phyloP scores from a whole-genome alignment of 768 basidiomycete species.

The Lentinula lateritia region DNA sequence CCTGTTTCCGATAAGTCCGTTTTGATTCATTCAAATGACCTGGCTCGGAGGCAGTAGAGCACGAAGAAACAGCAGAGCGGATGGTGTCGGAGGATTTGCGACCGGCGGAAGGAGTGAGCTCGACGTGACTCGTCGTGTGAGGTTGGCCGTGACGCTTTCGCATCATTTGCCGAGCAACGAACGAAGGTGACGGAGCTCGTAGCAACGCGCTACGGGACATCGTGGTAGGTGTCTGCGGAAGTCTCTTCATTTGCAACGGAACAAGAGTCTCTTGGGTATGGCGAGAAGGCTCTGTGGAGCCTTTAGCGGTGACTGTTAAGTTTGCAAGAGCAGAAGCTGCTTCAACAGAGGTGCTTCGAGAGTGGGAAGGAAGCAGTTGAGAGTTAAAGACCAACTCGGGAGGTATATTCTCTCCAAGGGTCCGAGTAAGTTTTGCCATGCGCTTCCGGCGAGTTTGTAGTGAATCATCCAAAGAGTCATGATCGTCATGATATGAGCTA shows the following conservation, averaged over 20 bases:
- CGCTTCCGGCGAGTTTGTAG: constrained; percentile 30
- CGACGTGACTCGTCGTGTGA: background rate
- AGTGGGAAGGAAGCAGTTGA: constrained; percentile 3
- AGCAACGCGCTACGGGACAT: background rate
- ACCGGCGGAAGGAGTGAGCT: background rate
- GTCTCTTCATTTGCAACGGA: background rate
- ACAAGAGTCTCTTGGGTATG: background rate
- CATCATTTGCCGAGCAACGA: background rate
- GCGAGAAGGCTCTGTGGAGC: background rate
- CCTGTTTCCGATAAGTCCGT: constrained; percentile 1
- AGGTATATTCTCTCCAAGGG: constrained; percentile 56
- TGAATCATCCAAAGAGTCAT: constrained; percentile 9
- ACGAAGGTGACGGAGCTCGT: background rate
- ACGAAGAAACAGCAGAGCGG: background rate
- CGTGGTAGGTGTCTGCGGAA: background rate
- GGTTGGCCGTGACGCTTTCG: background rate
- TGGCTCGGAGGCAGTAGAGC: background rate
- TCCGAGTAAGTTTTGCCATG: constrained; percentile 53
- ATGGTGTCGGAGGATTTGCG: constrained; percentile 1
- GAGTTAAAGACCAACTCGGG: constrained; percentile 41
- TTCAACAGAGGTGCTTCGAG: background rate
- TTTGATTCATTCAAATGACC: background rate
- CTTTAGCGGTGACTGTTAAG: background rate
- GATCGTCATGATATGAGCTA: constrained; percentile 3
- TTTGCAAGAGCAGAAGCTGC: background rate